Percentiles rank a stretch among this genome's conserved stretches.
Conservation (phyloP, 352 stramenopile species). For the Globisporangium emineosum region DNA sequence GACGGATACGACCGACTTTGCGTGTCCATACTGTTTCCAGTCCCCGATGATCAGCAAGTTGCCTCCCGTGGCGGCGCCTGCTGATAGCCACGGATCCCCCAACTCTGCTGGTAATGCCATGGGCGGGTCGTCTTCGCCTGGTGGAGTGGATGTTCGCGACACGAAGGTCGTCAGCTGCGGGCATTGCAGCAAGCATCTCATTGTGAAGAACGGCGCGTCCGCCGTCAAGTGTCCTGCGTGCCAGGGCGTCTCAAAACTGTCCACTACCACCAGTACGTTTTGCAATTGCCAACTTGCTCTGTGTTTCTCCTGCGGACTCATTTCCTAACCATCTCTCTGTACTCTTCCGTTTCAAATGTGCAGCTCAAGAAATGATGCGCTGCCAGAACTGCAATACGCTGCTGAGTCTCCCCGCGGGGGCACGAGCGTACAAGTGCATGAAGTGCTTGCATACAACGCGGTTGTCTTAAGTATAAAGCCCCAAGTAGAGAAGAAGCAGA, state of each 20-base stretch:
- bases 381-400: conserved; percentile 87
- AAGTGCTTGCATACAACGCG: conserved; percentile 82
- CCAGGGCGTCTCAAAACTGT: conserved; percentile 77
- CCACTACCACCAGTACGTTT: conserved; percentile 76
- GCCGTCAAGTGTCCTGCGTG: conserved; percentile 82
- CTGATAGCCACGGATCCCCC: conserved; percentile 24
- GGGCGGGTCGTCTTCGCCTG: not conserved
- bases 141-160: conserved; percentile 48
- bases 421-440: conserved; percentile 89
- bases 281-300: not conserved
- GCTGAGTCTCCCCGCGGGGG: conserved; percentile 70
- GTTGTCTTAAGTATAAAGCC: conserved; percentile 43
- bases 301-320: not conserved
- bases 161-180: conserved; percentile 85
- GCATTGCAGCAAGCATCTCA: conserved; percentile 82
- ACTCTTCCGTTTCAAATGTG: conserved; percentile 6
- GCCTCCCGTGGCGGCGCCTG: conserved; percentile 19
- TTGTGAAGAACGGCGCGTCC: conserved; percentile 73
- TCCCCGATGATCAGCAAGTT: conserved; percentile 47
- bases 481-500: not conserved
- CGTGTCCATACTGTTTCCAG: conserved; percentile 65
- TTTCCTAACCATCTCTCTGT: conserved; percentile 19
- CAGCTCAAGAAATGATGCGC: conserved; percentile 85
- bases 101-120: not conserved
- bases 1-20: conserved; percentile 44